These are phyloP conservation scores for Erythrobasidium yunnanense DNA, from an alignment of 768 basidiomycete species.

Conservation along the genomic window DNA sequence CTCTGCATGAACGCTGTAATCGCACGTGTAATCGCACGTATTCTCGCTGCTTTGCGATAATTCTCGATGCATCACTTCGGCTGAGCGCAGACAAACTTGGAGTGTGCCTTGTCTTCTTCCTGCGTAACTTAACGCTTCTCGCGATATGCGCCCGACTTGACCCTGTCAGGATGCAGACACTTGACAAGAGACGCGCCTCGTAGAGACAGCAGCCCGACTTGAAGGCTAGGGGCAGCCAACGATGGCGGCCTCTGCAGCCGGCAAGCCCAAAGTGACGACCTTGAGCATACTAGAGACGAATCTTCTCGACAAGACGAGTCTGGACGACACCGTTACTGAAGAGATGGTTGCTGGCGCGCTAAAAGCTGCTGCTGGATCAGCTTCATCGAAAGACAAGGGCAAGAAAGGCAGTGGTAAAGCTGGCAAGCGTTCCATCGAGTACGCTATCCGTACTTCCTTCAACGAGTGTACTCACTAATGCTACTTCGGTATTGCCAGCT, in stretches of 20 bases:
- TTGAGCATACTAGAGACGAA: conserved; percentile 5
- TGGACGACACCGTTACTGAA: conserved; percentile 14
- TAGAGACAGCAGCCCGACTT: no score
- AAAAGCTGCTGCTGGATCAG: conserved; percentile 3
- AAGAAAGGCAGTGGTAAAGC: neutral
- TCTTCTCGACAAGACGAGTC: conserved; percentile 1
- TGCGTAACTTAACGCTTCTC: no score
- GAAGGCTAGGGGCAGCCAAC: no score
- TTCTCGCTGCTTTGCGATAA: no score
- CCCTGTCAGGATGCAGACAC: neutral
- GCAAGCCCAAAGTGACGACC: conserved; percentile 19
- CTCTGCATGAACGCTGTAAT: no score
- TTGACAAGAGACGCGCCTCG: no score
- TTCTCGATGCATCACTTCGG: no score
- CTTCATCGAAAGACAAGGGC: neutral
- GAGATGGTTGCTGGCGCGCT: neutral
- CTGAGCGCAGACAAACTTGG: no score
- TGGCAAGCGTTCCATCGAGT: neutral
- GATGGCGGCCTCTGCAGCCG: no score
- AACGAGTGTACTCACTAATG: neutral
- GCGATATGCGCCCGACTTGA: neutral
- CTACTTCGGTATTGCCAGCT: neutral
- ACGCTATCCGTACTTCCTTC: neutral
- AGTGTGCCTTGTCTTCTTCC: no score
- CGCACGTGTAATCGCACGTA: no score